phyloP scores from a whole-genome alignment of 2,329 filamentous ascomycete species.

The Fusarium hostae region DNA sequence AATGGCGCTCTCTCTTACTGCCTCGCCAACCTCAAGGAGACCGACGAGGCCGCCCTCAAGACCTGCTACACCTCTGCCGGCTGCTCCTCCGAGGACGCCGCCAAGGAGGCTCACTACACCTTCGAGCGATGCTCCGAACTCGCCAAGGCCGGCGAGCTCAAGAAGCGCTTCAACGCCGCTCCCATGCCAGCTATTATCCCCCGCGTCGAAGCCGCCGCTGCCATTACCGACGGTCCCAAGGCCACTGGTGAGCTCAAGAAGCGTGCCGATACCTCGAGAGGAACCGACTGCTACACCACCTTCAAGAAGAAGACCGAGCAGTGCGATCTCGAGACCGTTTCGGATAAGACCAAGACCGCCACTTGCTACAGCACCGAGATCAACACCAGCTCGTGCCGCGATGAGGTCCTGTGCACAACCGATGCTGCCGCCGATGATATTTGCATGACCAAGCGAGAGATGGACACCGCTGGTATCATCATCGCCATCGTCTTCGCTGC shows the following conservation, averaged over 20 bases:
- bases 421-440: slow-evolving; percentile 51
- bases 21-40: slow-evolving; percentile 50
- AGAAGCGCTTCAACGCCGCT: slow-evolving; percentile 43
- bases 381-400: slow-evolving; percentile 54
- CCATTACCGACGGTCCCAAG: slow-evolving; percentile 28
- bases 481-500: slow-evolving; percentile 60
- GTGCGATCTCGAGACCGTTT: slow-evolving; percentile 55
- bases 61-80: slow-evolving; percentile 51
- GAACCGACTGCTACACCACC: slow-evolving; percentile 52
- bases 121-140: slow-evolving; percentile 49
- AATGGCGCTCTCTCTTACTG: slow-evolving; percentile 56
- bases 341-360: slow-evolving; percentile 48
- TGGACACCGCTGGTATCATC: slow-evolving; percentile 59
- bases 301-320: slow-evolving; percentile 46
- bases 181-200: slow-evolving; percentile 33
- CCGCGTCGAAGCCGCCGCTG: slow-evolving; percentile 28
- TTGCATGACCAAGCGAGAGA: slow-evolving; percentile 56
- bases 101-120: slow-evolving; percentile 45
- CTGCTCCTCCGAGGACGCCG: slow-evolving; percentile 49
- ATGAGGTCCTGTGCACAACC: slow-evolving; percentile 57
- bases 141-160: slow-evolving; percentile 43
- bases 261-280: slow-evolving; percentile 32
- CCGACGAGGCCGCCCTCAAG: slow-evolving; percentile 51
- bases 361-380: slow-evolving; percentile 54
- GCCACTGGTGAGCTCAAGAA: slow-evolving; percentile 28